Evolutionary conservation across 306 rosid species (phyloP), one percentile per base, ranked within the genome.

Genomic region (Argentina anserina): DNA sequence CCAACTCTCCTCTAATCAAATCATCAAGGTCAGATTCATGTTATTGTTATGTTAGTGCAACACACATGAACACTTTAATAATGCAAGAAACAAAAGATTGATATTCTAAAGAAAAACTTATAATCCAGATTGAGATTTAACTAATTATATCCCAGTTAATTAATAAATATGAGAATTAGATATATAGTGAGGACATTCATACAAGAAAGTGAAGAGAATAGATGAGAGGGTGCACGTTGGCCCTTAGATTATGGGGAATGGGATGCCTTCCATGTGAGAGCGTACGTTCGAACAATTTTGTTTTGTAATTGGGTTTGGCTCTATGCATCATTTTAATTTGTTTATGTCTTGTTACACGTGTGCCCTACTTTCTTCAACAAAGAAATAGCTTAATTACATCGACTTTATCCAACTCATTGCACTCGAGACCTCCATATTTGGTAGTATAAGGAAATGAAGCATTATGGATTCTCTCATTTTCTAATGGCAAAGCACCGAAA

Each of bases 231-330:
- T 74, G 90, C 90, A 88, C 89, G 88, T 86, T 88, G 56, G 80
- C 45, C 87, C 81, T 80, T 75, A 70, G 65, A 91, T 79, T 72
- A 75, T 71, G 87, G 82, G 84, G 69, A 71, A 28, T 28, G 20
- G 37, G 64, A 13, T 28, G 21, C 39, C 8, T 3, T 75, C 94
- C 98, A 86, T 88, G 97, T 90, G 96, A 78, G 52, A 78, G 46
- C 80, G 80, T 84, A 79, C 80, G 80, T 85, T 73, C 87, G 65
- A 62, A 42, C 46, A 34, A 56, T 81, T 73, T 70, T 43, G 15
- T 69, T 81, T 81, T 73, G 78, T 75, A 83, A 64, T 69, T 78
- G 76, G 78, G 71, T 73, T 82, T 80, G 86, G 71, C 73, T 70
- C 77, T 70, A 74, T 60, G 60, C 75, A 53, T 13, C 42, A 21